Evolutionary conservation across 2,329 filamentous ascomycete genomes (phyloP), one percentile per base, ranked within the genome.

Genomic region (Hymenoscyphus scutula): DNA sequence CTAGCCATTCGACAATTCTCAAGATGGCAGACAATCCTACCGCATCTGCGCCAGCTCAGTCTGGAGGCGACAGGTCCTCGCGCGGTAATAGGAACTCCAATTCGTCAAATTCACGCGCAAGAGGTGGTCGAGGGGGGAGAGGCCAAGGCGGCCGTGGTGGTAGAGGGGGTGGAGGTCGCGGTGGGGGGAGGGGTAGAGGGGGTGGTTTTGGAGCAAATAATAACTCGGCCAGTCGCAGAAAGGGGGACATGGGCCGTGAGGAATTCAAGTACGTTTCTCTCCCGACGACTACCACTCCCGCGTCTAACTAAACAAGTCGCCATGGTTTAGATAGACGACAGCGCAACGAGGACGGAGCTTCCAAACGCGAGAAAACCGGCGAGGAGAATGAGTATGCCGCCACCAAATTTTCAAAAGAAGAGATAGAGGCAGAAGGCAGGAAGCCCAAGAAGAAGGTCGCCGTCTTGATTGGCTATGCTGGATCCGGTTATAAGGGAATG

Each of bases 401-500:
- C 5, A 71, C 75, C 25, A 77, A 78, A 3, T 89, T 88, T 71
- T 80, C 85, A 60, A 84, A 90, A 70, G 92, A 95, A 67, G 93
- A 97, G 77, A 94, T 97, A 69, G 91, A 89, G 13, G 87, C 87
- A 55, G 95, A 99, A 76, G 88, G 89, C 74, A 88, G 94, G 67
- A 87, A 87, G 62, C 95, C 95, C 27, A 99, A 99, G 83, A 88
- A 91, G 76, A 99, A 99, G 80, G 94, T 97, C 57, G 95, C 94
- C 48, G 92, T 99, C 34, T 80, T 98, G 81, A 88, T 99, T 70
- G 95, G 95, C 17, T 99, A 99, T 76, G 92, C 93, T 5, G 95
- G 95, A 57, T 97, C 92, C 10, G 95, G 95, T 17, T 99, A 99
- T 81, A 93, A 92, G 78, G 95, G 95, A 72, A 96, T 99, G 88